phyloP scores from a whole-genome alignment of 129 eudicot species.

The Tanacetum coccineum region DNA sequence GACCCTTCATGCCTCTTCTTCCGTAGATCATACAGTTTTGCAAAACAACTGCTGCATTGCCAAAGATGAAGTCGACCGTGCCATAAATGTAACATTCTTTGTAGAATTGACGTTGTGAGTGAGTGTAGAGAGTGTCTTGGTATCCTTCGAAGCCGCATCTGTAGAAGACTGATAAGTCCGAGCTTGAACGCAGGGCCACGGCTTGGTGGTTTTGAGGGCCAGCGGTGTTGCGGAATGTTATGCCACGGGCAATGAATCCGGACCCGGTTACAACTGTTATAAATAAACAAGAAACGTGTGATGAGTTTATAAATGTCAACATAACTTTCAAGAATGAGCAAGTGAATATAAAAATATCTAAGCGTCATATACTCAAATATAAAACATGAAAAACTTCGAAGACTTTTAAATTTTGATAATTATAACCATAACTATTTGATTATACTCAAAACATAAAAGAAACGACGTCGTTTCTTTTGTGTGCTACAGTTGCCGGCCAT shows the following conservation, averaged over 20 bases:
- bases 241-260: slow-evolving; percentile 64
- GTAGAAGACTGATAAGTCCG: slow-evolving; percentile 60
- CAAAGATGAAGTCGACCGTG: slow-evolving; percentile 68
- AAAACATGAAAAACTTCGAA: too few relatives aligned
- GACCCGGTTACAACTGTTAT: slow-evolving; percentile 46
- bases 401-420: background rate
- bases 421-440: background rate
- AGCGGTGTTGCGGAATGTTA: slow-evolving; percentile 68
- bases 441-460: too few relatives aligned
- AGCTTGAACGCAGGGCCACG: slow-evolving; percentile 49
- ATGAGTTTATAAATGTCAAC: background rate
- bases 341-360: too few relatives aligned
- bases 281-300: slow-evolving; percentile 1
- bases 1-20: slow-evolving; percentile 44
- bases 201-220: slow-evolving; percentile 67
- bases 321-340: too few relatives aligned
- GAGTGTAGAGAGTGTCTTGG: slow-evolving; percentile 66
- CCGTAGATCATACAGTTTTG: slow-evolving; percentile 68
- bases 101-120: slow-evolving; percentile 64
- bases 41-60: slow-evolving; percentile 60
- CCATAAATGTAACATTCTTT: slow-evolving; percentile 59
- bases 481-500: too few relatives aligned
- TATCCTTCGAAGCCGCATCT: slow-evolving; percentile 64
- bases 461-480: too few relatives aligned
- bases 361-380: too few relatives aligned